Evolutionary conservation across 2,329 filamentous ascomycete genomes (phyloP), one percentile per base, ranked within the genome.

Genomic region (Trichoderma sp.): DNA sequence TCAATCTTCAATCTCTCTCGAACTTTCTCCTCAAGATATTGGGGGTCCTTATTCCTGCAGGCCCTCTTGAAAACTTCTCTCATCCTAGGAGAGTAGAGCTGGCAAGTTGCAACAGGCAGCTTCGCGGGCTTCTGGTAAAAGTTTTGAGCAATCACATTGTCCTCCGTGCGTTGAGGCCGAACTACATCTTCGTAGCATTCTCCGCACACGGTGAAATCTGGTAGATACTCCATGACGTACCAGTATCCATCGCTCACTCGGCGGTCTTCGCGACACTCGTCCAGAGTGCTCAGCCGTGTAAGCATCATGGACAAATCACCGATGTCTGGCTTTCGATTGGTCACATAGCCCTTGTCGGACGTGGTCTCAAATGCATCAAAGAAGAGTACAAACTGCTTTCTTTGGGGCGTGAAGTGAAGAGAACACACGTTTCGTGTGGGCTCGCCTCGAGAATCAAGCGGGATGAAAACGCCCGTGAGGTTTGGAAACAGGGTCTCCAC

Each of bases 151-250:
- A 95, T 84, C 1, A 87, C 82, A 53, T 82, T 81, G 67, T 82
- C 79, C 17, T 85, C 83, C 34, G 86, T 83, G 2, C 91, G 81
- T 65, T 89, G 84, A 1, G 94, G 94, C 80, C 88, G 89, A n/a
- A 97, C 88, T 1, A 93, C 88, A 26, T 93, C 90, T 17, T 93
- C 88, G 79, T 92, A 97, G 80, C 95, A 98, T 80, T 95, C 93
- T 74, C 92, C 90, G 80, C 95, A 98, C 4, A 97, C 91, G 1
- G 92, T 94, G 76, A 97, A 89, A 62, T 94, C 88, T 0, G 92
- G 93, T 0, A 97, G 83, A 15, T 88, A 85, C 1, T 92, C 89
- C 79, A 97, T 93, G 70, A 88, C 90, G 79, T 97, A 91, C 95
- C 95, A 98, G 50, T 86, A 83, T 13, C 85, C 87, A 69, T 89